A percentile compares a stretch with the other conserved stretches of the same genome.
phyloP scores from a whole-genome alignment of 768 basidiomycete species.

The Gloeopeniophorella convolvens region DNA sequence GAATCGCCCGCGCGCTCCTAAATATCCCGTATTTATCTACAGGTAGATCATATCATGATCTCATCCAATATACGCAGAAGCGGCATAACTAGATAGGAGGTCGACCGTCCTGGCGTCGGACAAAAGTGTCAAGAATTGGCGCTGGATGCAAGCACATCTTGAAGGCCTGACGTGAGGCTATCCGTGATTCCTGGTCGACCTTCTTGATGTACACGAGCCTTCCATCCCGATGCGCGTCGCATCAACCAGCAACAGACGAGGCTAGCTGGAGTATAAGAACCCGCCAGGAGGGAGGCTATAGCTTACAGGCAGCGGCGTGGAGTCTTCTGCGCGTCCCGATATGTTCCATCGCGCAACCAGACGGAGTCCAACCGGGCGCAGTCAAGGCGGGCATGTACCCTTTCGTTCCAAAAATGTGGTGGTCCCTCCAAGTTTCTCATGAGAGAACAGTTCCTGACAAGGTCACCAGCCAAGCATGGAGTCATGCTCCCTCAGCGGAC shows the following conservation, averaged over 20 bases:
- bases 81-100: conserved; percentile 18
- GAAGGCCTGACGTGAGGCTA: conserved; percentile 7
- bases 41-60: too few species aligned
- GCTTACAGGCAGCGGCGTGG: background rate
- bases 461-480: too few species aligned
- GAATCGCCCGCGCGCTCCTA: too few species aligned
- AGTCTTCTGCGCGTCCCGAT: background rate
- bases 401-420: conserved; percentile 10
- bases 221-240: conserved; percentile 28
- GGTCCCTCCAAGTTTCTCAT: conserved; percentile 10
- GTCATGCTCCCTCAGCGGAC: too few species aligned
- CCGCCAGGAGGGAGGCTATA: background rate
- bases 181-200: conserved; percentile 19
- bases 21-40: too few species aligned
- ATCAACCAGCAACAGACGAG: conserved; percentile 24
- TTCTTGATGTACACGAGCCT: conserved; percentile 28
- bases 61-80: background rate
- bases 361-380: conserved; percentile 18
- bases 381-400: conserved; percentile 19
- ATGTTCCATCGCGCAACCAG: conserved; percentile 11
- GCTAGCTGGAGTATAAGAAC: background rate
- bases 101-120: background rate
- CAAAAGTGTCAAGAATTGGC: conserved; percentile 14
- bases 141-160: conserved; percentile 13
- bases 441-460: too few species aligned